These are phyloP conservation scores for Gigaspora rosea DNA, from an alignment of 192 early-diverging fungal species.

Conservation along the genomic window DNA sequence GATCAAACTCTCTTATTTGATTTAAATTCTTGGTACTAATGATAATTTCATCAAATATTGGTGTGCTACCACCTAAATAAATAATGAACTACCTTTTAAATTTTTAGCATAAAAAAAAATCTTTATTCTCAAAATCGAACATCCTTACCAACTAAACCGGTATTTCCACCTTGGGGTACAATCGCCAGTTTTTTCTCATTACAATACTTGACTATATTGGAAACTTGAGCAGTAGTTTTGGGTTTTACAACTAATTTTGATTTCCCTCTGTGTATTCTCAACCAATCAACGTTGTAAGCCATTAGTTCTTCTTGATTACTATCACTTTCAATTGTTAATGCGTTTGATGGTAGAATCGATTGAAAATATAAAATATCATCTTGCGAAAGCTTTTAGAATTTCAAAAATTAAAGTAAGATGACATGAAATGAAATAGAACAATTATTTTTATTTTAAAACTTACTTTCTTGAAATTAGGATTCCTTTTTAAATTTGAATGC, in stretches of 20 bases:
- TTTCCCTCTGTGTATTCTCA: conserved; percentile 90
- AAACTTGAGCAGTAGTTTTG: conserved; percentile 82
- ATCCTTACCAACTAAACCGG: conserved; percentile 82
- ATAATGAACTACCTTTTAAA: neutral
- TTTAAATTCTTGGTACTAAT: conserved; percentile 80
- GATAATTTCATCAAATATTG: conserved; percentile 95
- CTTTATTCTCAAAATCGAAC: neutral
- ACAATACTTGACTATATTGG: conserved; percentile 85
- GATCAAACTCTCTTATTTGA: conserved; percentile 71
- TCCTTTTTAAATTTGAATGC: conserved; percentile 48
- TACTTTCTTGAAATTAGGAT: conserved; percentile 46
- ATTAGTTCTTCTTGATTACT: conserved; percentile 55
- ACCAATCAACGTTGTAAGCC: conserved; percentile 87
- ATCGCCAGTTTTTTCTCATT: conserved; percentile 83
- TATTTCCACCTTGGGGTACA: conserved; percentile 98
- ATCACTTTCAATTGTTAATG: conserved; percentile 49
- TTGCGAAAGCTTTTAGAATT: conserved; percentile 48
- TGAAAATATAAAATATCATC: conserved; percentile 65
- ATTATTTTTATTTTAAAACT: neutral
- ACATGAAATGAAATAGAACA: neutral
- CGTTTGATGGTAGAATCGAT: conserved; percentile 46
- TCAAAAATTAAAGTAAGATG: neutral
- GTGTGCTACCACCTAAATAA: conserved; percentile 74
- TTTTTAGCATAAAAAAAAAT: neutral
- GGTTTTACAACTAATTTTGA: conserved; percentile 86